These are phyloP conservation scores for Amphirosellinia nigrospora DNA, from an alignment of 495 filamentous ascomycete species.

Conservation along the genomic window DNA sequence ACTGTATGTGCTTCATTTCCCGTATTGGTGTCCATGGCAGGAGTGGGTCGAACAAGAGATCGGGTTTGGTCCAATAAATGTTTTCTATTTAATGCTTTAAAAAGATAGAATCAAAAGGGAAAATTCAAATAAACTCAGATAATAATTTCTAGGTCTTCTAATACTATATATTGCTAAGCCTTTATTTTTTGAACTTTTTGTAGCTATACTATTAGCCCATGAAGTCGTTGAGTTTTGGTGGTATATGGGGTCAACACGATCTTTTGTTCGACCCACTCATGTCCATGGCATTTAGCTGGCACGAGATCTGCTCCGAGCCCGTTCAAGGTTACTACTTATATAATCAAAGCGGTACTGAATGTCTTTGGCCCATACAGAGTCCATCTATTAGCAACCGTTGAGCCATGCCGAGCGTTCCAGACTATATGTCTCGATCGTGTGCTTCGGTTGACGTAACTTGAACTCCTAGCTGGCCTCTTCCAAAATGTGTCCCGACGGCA, in stretches of 20 bases:
- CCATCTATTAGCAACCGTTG: background rate
- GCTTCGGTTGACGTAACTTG: background rate
- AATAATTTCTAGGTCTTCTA: no score
- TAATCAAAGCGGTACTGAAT: background rate
- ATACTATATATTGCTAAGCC: no score
- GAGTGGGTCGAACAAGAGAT: no score
- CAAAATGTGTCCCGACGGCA: background rate
- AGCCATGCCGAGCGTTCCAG: background rate
- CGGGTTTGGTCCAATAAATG: no score
- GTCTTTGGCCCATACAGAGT: background rate
- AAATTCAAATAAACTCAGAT: no score
- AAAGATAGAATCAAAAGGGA: no score
- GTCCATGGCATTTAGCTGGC: background rate
- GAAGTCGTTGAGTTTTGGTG: no score
- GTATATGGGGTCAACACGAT: no score
- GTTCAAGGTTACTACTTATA: background rate
- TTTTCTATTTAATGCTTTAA: no score
- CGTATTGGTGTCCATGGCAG: background rate
- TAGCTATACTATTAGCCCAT: no score
- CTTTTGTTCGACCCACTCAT: no score
- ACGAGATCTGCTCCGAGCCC: background rate
- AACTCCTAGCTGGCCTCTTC: background rate
- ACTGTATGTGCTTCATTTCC: background rate
- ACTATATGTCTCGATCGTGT: background rate
- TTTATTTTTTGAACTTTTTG: no score